A percentile compares a stretch with the other conserved stretches of the same genome.
These are phyloP conservation scores for Dioscorea alata DNA, from an alignment of 106 monocot species.

Conservation along the genomic window DNA sequence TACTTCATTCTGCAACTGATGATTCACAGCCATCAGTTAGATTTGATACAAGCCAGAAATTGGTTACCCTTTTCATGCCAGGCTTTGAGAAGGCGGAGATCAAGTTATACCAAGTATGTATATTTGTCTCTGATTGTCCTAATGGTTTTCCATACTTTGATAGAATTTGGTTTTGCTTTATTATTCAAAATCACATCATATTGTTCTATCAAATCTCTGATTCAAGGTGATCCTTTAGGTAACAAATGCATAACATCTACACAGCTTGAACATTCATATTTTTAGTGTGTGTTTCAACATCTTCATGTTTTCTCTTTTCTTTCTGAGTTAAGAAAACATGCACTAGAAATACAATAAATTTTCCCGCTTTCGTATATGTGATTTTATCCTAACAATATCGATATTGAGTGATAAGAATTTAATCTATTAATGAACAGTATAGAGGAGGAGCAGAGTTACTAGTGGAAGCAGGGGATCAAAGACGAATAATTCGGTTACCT, in stretches of 20 bases:
- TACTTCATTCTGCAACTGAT: slow-evolving; percentile 26
- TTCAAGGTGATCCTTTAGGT: too few relatives aligned
- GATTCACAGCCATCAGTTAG: slow-evolving; percentile 35
- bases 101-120: slow-evolving; percentile 78
- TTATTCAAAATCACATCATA: too few relatives aligned
- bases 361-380: too few relatives aligned
- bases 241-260: too few relatives aligned
- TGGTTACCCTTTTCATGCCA: slow-evolving; percentile 85
- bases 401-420: neutral
- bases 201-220: too few relatives aligned
- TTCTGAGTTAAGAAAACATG: too few relatives aligned
- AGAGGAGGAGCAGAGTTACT: slow-evolving; percentile 79
- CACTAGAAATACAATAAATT: too few relatives aligned
- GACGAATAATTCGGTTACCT: slow-evolving; percentile 68
- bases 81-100: slow-evolving; percentile 93
- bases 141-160: too few relatives aligned
- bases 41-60: slow-evolving; percentile 51
- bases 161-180: too few relatives aligned
- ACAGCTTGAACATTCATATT: too few relatives aligned
- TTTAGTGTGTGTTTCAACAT: too few relatives aligned
- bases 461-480: slow-evolving; percentile 94
- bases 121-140: neutral
- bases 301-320: too few relatives aligned
- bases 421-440: slow-evolving; percentile 41
- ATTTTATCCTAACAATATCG: neutral